These are phyloP conservation scores for Melanopsichium pennsylvanicum DNA, from an alignment of 1,284 basidiomycete genomes.

Conservation along the genomic window DNA sequence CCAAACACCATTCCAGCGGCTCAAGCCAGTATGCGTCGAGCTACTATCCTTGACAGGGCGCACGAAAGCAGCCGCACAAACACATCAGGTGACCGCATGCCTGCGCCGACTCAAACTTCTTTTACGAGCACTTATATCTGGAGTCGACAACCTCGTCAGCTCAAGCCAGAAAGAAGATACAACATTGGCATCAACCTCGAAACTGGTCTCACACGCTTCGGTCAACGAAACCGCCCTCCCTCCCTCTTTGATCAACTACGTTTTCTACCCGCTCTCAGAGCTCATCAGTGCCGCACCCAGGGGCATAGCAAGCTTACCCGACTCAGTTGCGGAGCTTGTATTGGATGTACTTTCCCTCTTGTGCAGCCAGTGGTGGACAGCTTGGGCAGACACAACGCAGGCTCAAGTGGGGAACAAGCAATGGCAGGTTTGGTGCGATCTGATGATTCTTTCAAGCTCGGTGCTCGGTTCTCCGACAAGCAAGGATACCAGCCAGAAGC, in stretches of 20 bases:
- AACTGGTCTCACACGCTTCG: background rate
- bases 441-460: conserved; percentile 51
- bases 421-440: conserved; percentile 59
- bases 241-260: conserved; percentile 53
- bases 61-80: background rate
- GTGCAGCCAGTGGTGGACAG: conserved; percentile 55
- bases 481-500: background rate
- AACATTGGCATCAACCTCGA: conserved; percentile 3
- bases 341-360: conserved; percentile 43
- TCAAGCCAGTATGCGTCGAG: conserved; percentile 55
- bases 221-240: conserved; percentile 10
- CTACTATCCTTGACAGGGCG: conserved; percentile 34
- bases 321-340: conserved; percentile 29
- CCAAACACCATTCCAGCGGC: conserved; percentile 34
- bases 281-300: conserved; percentile 39
- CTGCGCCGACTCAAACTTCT: conserved; percentile 19
- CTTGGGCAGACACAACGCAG: conserved; percentile 18
- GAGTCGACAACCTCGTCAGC: background rate
- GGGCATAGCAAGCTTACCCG: conserved; percentile 42
- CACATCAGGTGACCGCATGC: conserved; percentile 9
- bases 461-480: conserved; percentile 18
- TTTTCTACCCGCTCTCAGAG: conserved; percentile 61
- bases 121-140: background rate
- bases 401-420: conserved; percentile 5
- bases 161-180: background rate